Evolutionary conservation across 345 rosid species (phyloP).

Genomic region (Salix dunnii): DNA sequence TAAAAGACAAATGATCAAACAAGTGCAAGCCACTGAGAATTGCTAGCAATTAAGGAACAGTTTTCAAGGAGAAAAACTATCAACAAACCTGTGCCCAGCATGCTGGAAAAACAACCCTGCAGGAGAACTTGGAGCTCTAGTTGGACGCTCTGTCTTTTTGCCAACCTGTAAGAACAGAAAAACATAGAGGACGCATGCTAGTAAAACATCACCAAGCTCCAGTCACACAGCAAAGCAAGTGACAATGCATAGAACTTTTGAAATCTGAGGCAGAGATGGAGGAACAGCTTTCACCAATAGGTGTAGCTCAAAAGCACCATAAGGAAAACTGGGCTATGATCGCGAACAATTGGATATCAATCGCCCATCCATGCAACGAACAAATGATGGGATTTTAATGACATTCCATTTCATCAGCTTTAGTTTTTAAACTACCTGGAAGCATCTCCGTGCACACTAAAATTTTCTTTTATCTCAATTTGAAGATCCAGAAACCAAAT

Average conservation of each 20-base stretch:
- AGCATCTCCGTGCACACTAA: not conserved
- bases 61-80: not conserved
- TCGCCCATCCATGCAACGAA: not conserved
- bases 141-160: slow-evolving; percentile 21
- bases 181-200: not conserved
- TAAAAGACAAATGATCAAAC: not conserved
- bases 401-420: not conserved
- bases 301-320: not conserved
- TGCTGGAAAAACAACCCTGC: slow-evolving; percentile 37
- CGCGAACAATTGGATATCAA: not conserved
- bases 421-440: not conserved
- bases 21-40: not conserved
- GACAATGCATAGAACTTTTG: not conserved
- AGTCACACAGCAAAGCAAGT: not conserved
- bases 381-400: not conserved
- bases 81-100: slow-evolving; percentile 33
- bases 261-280: not conserved
- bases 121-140: slow-evolving; percentile 19
- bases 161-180: slow-evolving; percentile 19
- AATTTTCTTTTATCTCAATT: not conserved
- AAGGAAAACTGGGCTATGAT: not conserved
- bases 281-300: not conserved
- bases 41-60: not conserved
- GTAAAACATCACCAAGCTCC: not conserved
- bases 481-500: not conserved